phyloP scores from a whole-genome alignment of 1,139 yeast genomes.

The Kodamaea suecica region DNA sequence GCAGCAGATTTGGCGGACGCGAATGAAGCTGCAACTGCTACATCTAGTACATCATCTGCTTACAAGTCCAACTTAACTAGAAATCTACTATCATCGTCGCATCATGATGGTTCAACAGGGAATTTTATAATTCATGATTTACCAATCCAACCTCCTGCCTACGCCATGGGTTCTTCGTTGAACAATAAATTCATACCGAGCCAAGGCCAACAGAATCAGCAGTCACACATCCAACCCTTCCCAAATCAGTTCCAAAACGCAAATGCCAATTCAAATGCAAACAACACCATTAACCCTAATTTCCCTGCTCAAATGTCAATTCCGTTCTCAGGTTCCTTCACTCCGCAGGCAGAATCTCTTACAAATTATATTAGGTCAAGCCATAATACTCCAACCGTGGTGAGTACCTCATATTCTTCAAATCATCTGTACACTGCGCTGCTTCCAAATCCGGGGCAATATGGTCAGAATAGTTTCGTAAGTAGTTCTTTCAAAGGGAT shows the following conservation, averaged over 20 bases:
- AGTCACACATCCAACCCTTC: neutral
- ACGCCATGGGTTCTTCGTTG: neutral
- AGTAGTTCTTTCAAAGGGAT: constrained; percentile 13
- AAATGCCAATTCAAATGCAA: constrained; percentile 2
- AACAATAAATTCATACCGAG: constrained; percentile 4
- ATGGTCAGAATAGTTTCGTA: constrained; percentile 14
- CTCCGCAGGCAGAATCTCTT: constrained; percentile 19
- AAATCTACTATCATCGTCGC: constrained; percentile 7
- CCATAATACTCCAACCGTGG: constrained; percentile 56
- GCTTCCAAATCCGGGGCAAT: constrained; percentile 12
- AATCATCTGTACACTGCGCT: constrained; percentile 41
- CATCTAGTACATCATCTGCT: neutral
- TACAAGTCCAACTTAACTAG: constrained; percentile 10
- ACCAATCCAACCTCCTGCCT: constrained; percentile 6
- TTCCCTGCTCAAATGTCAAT: constrained; percentile 6
- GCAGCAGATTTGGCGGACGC: neutral
- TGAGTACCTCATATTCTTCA: constrained; percentile 47
- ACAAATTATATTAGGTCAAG: constrained; percentile 41
- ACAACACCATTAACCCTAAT: constrained; percentile 1
- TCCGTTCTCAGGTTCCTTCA: constrained; percentile 9
- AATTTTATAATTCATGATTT: constrained; percentile 1
- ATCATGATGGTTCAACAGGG: neutral
- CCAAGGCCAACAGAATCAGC: constrained; percentile 7
- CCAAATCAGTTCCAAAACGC: constrained; percentile 9
- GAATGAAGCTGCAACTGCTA: neutral